phyloP scores from a whole-genome alignment of 176 grass and related monocot species.

The Typha latifolia region DNA sequence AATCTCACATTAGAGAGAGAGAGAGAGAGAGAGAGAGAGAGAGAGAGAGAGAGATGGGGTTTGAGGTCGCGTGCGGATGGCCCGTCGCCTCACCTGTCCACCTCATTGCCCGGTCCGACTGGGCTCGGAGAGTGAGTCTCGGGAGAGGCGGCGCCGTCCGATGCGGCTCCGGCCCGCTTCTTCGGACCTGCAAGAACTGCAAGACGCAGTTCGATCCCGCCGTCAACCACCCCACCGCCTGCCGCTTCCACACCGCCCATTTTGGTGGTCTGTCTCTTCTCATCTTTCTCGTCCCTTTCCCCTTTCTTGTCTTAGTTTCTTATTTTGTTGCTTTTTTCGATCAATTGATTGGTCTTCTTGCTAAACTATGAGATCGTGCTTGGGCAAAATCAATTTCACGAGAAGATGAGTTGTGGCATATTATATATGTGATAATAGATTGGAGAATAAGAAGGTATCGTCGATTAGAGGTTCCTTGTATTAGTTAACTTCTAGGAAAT shows the following conservation, averaged over 20 bases:
- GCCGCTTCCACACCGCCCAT: conserved; percentile 56
- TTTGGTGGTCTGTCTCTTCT: conserved; percentile 41
- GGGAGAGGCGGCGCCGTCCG: neutral
- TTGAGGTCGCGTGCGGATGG: neutral
- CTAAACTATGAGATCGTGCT: too few relatives aligned
- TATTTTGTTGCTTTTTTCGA: too few relatives aligned
- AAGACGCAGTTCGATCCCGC: conserved; percentile 69
- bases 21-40: neutral
- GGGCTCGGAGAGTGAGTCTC: neutral
- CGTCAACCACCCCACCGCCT: conserved; percentile 43
- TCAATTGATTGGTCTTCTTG: too few relatives aligned
- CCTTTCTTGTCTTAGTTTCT: too few relatives aligned
- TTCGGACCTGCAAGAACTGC: conserved; percentile 82
- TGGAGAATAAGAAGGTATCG: too few relatives aligned
- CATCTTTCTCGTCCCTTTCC: neutral
- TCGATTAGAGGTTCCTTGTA: too few relatives aligned
- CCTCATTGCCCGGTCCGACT: neutral
- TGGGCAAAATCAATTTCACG: too few relatives aligned
- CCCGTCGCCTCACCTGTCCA: neutral
- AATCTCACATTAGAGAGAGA: neutral
- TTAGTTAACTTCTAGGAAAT: too few relatives aligned
- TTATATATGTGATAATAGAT: too few relatives aligned
- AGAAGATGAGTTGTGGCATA: too few relatives aligned
- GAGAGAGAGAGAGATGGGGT: neutral
- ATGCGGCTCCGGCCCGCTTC: conserved; percentile 9